A percentile compares a stretch with the other conserved stretches of the same genome.
Evolutionary conservation across 306 rosid species (phyloP).

Genomic region (Pterocarpus macrocarpus): DNA sequence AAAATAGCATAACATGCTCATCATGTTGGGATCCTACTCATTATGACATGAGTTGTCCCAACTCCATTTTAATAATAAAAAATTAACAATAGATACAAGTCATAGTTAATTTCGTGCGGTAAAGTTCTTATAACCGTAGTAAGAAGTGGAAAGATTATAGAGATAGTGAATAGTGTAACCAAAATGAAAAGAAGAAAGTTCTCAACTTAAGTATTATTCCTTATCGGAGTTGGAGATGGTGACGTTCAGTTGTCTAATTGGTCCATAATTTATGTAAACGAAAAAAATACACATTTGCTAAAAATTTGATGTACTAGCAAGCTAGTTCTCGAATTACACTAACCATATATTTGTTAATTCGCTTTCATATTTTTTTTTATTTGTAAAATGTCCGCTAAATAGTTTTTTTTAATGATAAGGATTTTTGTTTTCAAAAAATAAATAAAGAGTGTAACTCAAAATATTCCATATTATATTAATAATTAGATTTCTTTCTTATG

Average conservation of each 20-base stretch:
- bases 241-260: not conserved
- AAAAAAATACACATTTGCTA: not conserved
- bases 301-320: not conserved
- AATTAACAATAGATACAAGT: too few species aligned
- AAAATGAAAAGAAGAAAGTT: not conserved
- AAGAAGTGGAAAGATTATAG: too few species aligned
- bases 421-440: too few species aligned
- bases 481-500: not conserved
- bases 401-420: not conserved
- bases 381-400: not conserved
- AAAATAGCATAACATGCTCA: not conserved
- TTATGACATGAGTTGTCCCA: too few species aligned
- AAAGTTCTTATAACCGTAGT: not conserved
- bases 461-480: not conserved
- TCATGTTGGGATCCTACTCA: not conserved
- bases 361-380: not conserved
- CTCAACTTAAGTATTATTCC: not conserved
- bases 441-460: not conserved
- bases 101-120: too few species aligned
- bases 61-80: not conserved
- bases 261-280: not conserved
- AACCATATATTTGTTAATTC: not conserved
- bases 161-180: too few species aligned
- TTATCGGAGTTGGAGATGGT: too few species aligned
- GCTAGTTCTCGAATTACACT: not conserved